Evolutionary conservation across 2,329 filamentous ascomycete genomes (phyloP).

Genomic region (Hansfordia pulvinata): DNA sequence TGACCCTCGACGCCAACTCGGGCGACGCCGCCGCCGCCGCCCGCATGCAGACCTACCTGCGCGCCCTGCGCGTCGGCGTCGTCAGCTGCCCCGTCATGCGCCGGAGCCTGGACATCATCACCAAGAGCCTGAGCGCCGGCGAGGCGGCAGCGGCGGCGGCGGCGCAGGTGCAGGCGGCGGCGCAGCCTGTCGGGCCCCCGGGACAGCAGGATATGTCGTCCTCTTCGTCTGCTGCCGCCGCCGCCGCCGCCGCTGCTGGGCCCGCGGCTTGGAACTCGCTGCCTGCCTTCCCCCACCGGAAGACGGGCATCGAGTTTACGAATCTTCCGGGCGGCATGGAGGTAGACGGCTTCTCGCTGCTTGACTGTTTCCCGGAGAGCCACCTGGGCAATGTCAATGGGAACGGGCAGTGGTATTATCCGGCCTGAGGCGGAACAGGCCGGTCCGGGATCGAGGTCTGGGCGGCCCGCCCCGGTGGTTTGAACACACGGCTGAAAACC

Average conservation of each 20-base stretch:
- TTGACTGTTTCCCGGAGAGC: constrained; percentile 2
- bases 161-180: neutral
- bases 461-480: no score
- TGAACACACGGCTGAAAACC: no score
- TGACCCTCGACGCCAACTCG: constrained; percentile 13
- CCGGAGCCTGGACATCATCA: constrained; percentile 17
- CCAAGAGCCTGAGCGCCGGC: constrained; percentile 5
- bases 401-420: no score
- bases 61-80: constrained; percentile 10
- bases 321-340: constrained; percentile 1
- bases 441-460: no score
- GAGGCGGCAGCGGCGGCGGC: neutral
- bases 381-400: constrained; percentile 1
- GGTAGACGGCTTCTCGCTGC: neutral
- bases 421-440: no score
- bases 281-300: constrained; percentile 1
- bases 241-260: no score
- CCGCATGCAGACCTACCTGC: constrained; percentile 14
- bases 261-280: constrained; percentile 1
- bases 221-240: no score
- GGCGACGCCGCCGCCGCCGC: constrained; percentile 8
- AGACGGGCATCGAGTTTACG: neutral
- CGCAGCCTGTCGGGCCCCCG: neutral
- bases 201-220: no score
- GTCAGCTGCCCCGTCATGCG: constrained; percentile 14